Percentiles rank a stretch among this genome's conserved stretches.
These are phyloP conservation scores for Perkinsus olseni DNA, from an alignment of 169 alveolate species.

Conservation along the genomic window DNA sequence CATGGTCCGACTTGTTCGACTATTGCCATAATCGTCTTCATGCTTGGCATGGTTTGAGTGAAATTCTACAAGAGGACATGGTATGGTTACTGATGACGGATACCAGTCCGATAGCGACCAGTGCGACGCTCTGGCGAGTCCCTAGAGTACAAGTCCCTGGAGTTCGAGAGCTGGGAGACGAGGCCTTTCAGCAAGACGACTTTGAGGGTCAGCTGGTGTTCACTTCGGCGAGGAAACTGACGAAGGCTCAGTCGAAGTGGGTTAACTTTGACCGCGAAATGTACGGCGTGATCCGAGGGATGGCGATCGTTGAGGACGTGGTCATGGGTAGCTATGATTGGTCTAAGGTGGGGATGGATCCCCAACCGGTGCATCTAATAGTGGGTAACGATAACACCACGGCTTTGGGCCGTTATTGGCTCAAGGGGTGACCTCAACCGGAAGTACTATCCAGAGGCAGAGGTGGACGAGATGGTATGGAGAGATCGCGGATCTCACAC, in stretches of 20 bases:
- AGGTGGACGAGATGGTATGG: neutral
- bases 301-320: neutral
- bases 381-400: neutral
- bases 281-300: neutral
- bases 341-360: neutral
- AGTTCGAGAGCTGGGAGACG: neutral
- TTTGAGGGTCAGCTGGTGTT: neutral
- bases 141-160: neutral
- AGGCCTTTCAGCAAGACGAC: too few relatives aligned
- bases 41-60: neutral
- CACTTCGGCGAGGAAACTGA: too few relatives aligned
- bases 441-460: neutral
- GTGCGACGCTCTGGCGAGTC: neutral
- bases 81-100: neutral
- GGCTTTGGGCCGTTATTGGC: neutral
- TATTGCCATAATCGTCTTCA: neutral
- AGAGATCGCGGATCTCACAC: neutral
- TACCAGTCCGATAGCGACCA: neutral
- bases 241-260: too few relatives aligned
- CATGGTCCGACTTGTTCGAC: neutral
- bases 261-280: too few relatives aligned
- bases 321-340: neutral
- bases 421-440: neutral
- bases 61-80: neutral
- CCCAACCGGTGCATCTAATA: neutral